These are phyloP conservation scores for Vanderwaltozyma polyspora DNA, from an alignment of 805 yeast species.

Conservation along the genomic window DNA sequence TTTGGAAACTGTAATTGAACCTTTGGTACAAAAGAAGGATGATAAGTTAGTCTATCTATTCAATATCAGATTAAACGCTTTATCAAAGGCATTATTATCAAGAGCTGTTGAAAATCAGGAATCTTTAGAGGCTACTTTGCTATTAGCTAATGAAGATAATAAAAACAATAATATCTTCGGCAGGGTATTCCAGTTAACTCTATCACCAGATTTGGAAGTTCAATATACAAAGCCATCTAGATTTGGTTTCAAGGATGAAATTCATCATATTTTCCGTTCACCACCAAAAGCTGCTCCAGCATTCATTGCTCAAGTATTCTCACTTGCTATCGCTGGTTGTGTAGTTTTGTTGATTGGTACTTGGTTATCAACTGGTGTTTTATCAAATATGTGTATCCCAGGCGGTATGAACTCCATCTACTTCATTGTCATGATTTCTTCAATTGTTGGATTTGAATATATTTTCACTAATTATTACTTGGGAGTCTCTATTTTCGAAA, in stretches of 20 bases:
- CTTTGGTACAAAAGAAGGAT: conserved; percentile 11
- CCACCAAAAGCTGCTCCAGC: conserved; percentile 44
- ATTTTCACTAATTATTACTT: conserved; percentile 22
- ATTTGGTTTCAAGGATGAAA: conserved; percentile 46
- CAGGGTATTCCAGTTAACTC: conserved; percentile 12
- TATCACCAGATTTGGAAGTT: background rate
- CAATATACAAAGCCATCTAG: conserved; percentile 11
- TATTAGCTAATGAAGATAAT: conserved; percentile 10
- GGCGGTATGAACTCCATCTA: conserved; percentile 15
- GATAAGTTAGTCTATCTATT: conserved; percentile 5
- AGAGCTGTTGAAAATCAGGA: conserved; percentile 10
- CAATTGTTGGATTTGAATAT: conserved; percentile 24
- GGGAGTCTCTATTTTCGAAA: conserved; percentile 25
- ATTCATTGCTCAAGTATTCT: conserved; percentile 41
- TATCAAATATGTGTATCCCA: conserved; percentile 20
- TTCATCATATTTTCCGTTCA: conserved; percentile 47
- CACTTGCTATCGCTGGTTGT: conserved; percentile 32
- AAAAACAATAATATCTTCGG: conserved; percentile 9
- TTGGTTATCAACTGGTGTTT: conserved; percentile 30
- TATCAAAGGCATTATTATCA: conserved; percentile 16
- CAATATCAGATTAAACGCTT: conserved; percentile 4
- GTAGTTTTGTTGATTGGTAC: conserved; percentile 33
- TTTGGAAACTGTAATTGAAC: conserved; percentile 15
- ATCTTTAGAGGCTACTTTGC: conserved; percentile 12
- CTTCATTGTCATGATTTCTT: conserved; percentile 15